phyloP scores from a whole-genome alignment of 495 filamentous ascomycete genomes.

The Jackrogersella minutella region DNA sequence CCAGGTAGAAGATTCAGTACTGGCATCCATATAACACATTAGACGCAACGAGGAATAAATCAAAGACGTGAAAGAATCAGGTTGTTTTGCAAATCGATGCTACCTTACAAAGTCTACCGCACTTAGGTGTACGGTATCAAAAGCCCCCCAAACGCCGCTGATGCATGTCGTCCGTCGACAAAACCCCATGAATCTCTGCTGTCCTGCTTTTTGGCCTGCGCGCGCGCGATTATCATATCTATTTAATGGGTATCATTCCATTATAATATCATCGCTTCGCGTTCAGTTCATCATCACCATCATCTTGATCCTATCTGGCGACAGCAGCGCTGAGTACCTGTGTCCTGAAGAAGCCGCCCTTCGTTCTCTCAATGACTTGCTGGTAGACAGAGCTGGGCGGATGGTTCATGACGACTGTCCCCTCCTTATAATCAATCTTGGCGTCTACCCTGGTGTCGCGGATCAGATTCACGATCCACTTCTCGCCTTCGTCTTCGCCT shows the following conservation, averaged over 20 bases:
- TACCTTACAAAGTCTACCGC: constrained; percentile 44
- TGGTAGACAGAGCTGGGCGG: constrained; percentile 97
- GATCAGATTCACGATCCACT: constrained; percentile 99
- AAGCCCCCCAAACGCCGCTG: constrained; percentile 42
- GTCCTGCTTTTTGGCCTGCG: constrained; percentile 13
- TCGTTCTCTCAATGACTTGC: constrained; percentile 96
- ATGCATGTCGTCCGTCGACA: constrained; percentile 41
- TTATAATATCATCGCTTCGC: constrained; percentile 3
- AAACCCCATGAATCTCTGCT: constrained; percentile 11
- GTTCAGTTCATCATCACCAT: not conserved
- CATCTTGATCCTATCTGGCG: constrained; percentile 20
- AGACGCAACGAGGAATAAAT: not conserved
- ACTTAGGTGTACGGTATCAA: constrained; percentile 34
- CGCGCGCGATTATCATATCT: constrained; percentile 24
- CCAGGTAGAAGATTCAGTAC: not conserved
- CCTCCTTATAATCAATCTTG: constrained; percentile 98
- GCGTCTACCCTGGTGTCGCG: constrained; percentile 96
- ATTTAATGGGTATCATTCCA: constrained; percentile 29
- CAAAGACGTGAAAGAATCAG: not conserved
- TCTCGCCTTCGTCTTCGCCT: constrained; percentile 93
- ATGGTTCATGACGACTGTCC: constrained; percentile 99
- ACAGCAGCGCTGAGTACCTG: constrained; percentile 73
- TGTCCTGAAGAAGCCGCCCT: constrained; percentile 91
- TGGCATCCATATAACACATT: not conserved
- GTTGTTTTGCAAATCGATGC: constrained; percentile 35